phyloP scores from a whole-genome alignment of 306 rosid genomes.

The Aeschynomene evenia region DNA sequence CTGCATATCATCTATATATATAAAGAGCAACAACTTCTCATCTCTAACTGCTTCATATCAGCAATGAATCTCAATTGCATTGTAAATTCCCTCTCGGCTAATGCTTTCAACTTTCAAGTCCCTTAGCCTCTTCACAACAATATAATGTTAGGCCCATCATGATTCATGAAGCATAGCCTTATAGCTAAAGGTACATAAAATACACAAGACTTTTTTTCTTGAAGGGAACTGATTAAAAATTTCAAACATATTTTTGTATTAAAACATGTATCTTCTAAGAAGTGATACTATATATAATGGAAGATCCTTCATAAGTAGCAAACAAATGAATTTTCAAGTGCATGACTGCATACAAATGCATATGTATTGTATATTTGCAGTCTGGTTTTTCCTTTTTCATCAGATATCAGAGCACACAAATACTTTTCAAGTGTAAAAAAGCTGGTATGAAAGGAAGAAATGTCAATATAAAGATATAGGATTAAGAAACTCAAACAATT shows the following conservation, averaged over 20 bases:
- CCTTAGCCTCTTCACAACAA: slow-evolving; percentile 76
- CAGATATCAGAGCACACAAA: background rate
- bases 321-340: too few relatives aligned
- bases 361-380: background rate
- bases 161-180: slow-evolving; percentile 59
- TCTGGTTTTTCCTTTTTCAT: background rate
- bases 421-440: background rate
- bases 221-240: too few relatives aligned
- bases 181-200: background rate
- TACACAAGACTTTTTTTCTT: too few relatives aligned
- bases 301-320: too few relatives aligned
- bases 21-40: slow-evolving; percentile 65
- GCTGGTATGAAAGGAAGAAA: background rate
- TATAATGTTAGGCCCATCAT: slow-evolving; percentile 48
- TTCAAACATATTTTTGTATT: too few relatives aligned
- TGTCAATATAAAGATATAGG: background rate
- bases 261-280: too few relatives aligned
- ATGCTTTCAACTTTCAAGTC: slow-evolving; percentile 74
- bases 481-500: background rate
- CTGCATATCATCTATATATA: slow-evolving; percentile 48
- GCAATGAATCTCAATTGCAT: slow-evolving; percentile 48
- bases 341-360: too few relatives aligned
- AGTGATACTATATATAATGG: too few relatives aligned
- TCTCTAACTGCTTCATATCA: slow-evolving; percentile 48
- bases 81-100: slow-evolving; percentile 51